phyloP scores from a whole-genome alignment of 306 rosid genomes.

The Sindora glabra region DNA sequence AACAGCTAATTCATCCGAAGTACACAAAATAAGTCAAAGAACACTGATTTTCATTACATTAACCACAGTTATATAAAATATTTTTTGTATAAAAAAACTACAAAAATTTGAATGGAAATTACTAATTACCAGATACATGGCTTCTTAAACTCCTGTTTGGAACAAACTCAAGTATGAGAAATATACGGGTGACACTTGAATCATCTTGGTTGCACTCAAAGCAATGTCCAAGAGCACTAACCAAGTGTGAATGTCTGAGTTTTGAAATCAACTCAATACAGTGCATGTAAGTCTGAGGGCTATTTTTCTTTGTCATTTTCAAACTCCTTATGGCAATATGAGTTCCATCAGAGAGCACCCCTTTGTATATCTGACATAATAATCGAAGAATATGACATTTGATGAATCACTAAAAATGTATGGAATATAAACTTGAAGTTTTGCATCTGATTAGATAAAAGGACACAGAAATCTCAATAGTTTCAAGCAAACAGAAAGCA shows the following conservation, averaged over 20 bases:
- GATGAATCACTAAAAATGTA: not conserved
- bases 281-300: slow-evolving; percentile 55
- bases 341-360: slow-evolving; percentile 74
- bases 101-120: not conserved
- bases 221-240: slow-evolving; percentile 92
- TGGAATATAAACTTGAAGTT: not conserved
- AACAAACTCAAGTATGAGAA: slow-evolving; percentile 66
- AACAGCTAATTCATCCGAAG: not conserved
- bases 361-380: slow-evolving; percentile 57
- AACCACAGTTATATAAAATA: no score
- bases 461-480: no score
- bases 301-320: slow-evolving; percentile 56
- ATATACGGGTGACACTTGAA: slow-evolving; percentile 50
- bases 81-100: no score
- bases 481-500: not conserved
- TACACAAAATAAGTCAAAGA: not conserved
- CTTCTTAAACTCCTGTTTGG: slow-evolving; percentile 57
- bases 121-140: slow-evolving; percentile 62
- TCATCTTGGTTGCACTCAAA: slow-evolving; percentile 66
- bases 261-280: slow-evolving; percentile 76
- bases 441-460: no score
- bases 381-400: not conserved
- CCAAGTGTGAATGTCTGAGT: slow-evolving; percentile 74
- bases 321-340: slow-evolving; percentile 52
- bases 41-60: not conserved